Evolutionary conservation across 148 eudicot genomes (phyloP).

Genomic region (Fagopyrum esculentum): DNA sequence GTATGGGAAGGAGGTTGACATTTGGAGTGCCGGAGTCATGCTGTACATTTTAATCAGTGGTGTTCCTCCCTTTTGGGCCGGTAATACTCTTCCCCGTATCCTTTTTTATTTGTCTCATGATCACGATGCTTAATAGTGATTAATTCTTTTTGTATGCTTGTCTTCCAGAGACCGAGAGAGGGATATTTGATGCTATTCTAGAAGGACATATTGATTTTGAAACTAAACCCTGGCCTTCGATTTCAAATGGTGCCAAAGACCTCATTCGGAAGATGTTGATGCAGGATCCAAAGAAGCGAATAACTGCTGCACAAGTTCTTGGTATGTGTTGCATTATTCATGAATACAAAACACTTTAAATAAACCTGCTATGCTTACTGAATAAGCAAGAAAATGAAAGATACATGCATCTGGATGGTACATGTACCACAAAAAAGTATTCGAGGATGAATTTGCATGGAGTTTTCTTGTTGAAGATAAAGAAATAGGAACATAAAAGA

Average conservation of each 20-base stretch:
- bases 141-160: not conserved
- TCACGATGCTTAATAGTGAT: not conserved
- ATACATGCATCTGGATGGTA: not conserved
- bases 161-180: slow-evolving; percentile 68
- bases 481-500: not conserved
- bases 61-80: slow-evolving; percentile 97
- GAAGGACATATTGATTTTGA: slow-evolving; percentile 76
- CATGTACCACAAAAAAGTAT: not conserved
- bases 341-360: not conserved
- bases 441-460: not conserved
- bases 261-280: slow-evolving; percentile 76
- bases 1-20: slow-evolving; percentile 80
- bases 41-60: slow-evolving; percentile 88
- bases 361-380: not conserved
- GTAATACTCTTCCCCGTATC: slow-evolving; percentile 26
- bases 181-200: slow-evolving; percentile 75
- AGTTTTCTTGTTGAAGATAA: not conserved
- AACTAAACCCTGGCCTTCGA: slow-evolving; percentile 81
- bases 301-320: slow-evolving; percentile 85
- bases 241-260: slow-evolving; percentile 81
- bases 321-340: slow-evolving; percentile 32
- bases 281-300: slow-evolving; percentile 67
- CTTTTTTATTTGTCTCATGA: not conserved
- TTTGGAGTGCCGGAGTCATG: slow-evolving; percentile 98
- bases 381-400: not conserved